phyloP scores from a whole-genome alignment of 129 eudicot genomes.

The Dittrichia graveolens region DNA sequence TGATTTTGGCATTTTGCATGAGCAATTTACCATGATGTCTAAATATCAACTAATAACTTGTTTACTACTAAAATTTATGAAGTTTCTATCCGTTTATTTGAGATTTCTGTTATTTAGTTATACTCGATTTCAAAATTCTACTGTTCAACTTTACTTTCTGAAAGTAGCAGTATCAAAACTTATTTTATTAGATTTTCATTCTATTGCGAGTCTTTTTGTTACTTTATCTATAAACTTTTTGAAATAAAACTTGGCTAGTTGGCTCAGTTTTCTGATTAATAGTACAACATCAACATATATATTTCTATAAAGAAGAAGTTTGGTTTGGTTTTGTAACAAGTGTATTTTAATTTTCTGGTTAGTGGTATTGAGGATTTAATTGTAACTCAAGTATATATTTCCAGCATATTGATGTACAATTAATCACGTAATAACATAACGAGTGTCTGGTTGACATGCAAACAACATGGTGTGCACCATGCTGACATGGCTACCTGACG shows the following conservation, averaged over 20 bases:
- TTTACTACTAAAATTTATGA: neutral
- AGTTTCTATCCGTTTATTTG: neutral
- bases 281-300: neutral
- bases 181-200: neutral
- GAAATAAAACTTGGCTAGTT: neutral
- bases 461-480: too few species aligned
- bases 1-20: too few species aligned
- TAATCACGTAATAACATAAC: too few species aligned
- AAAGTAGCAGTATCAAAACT: neutral
- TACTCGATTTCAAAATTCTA: neutral
- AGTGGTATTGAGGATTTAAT: too few species aligned
- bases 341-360: too few species aligned
- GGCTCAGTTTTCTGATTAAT: neutral
- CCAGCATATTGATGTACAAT: too few species aligned
- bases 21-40: too few species aligned
- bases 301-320: neutral
- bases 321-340: neutral
- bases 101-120: too few species aligned
- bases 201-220: neutral
- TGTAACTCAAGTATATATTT: too few species aligned
- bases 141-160: neutral
- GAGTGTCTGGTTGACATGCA: too few species aligned
- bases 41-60: too few species aligned
- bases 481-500: too few species aligned
- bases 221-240: constrained; percentile 1